These are phyloP conservation scores for Neurospora discreta DNA, from an alignment of 495 filamentous ascomycete species.

Conservation along the genomic window DNA sequence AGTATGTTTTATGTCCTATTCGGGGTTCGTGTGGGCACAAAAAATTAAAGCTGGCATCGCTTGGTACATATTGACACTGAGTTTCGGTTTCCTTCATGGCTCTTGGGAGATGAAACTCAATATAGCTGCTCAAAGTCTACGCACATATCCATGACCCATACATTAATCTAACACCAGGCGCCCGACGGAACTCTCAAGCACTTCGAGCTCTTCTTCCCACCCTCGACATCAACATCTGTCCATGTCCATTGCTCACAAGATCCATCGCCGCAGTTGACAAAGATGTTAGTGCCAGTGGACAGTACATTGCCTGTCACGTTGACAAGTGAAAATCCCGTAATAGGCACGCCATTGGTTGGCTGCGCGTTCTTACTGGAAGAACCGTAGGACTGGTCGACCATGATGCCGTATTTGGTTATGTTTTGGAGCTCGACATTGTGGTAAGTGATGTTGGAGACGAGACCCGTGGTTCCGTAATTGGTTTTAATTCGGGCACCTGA, in stretches of 20 bases:
- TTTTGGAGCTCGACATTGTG: slow-evolving; percentile 48
- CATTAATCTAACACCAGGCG: neutral
- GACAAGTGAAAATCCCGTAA: slow-evolving; percentile 45
- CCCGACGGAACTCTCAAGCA: slow-evolving; percentile 21
- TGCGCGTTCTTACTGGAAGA: slow-evolving; percentile 52
- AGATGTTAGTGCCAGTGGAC: slow-evolving; percentile 32
- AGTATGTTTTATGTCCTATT: neutral
- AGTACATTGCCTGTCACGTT: slow-evolving; percentile 41
- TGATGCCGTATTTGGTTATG: slow-evolving; percentile 52
- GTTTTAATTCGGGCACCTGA: slow-evolving; percentile 52
- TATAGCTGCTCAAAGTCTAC: no score
- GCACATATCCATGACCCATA: neutral
- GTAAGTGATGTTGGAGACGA: slow-evolving; percentile 48
- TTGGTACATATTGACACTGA: neutral
- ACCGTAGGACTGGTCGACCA: slow-evolving; percentile 60
- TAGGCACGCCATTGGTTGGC: slow-evolving; percentile 46
- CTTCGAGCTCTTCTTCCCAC: slow-evolving; percentile 32
- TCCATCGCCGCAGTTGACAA: slow-evolving; percentile 43
- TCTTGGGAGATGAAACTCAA: neutral
- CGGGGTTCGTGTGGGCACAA: neutral
- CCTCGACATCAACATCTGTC: slow-evolving; percentile 33
- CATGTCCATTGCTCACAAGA: slow-evolving; percentile 41
- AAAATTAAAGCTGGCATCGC: no score
- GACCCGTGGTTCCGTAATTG: slow-evolving; percentile 43
- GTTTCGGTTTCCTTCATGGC: neutral